phyloP scores from a whole-genome alignment of 306 rosid species.

The Begonia loranthoides region DNA sequence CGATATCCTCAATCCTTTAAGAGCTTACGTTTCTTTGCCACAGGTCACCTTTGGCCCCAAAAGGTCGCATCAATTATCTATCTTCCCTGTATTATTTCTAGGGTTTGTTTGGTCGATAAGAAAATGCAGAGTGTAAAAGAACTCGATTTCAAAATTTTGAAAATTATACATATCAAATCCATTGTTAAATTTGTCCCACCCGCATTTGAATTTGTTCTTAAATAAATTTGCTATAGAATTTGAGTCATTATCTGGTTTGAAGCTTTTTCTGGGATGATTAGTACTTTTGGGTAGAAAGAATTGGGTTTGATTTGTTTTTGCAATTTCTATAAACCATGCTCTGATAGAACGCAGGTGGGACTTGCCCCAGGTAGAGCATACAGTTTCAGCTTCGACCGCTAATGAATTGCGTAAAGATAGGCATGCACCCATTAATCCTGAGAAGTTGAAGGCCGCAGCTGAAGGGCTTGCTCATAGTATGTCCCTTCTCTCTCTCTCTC shows the following conservation, averaged over 20 bases:
- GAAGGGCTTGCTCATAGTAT: slow-evolving; percentile 66
- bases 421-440: slow-evolving; percentile 33
- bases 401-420: slow-evolving; percentile 66
- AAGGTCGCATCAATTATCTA: slow-evolving; percentile 30
- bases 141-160: neutral
- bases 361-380: slow-evolving; percentile 26
- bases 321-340: neutral
- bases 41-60: slow-evolving; percentile 84
- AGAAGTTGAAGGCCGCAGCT: slow-evolving; percentile 82
- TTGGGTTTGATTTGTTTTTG: neutral
- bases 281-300: neutral
- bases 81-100: neutral
- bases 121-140: neutral
- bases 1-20: slow-evolving; percentile 60
- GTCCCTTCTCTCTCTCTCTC: slow-evolving; percentile 8
- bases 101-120: slow-evolving; percentile 1
- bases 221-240: no score
- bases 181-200: no score
- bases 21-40: slow-evolving; percentile 60
- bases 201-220: no score
- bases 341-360: slow-evolving; percentile 51
- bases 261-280: no score
- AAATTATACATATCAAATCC: no score
- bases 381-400: slow-evolving; percentile 66
- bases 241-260: no score